A percentile compares a stretch with the other conserved stretches of the same genome.
phyloP scores from a whole-genome alignment of 1,284 basidiomycete species.

The Tilletia setariae region DNA sequence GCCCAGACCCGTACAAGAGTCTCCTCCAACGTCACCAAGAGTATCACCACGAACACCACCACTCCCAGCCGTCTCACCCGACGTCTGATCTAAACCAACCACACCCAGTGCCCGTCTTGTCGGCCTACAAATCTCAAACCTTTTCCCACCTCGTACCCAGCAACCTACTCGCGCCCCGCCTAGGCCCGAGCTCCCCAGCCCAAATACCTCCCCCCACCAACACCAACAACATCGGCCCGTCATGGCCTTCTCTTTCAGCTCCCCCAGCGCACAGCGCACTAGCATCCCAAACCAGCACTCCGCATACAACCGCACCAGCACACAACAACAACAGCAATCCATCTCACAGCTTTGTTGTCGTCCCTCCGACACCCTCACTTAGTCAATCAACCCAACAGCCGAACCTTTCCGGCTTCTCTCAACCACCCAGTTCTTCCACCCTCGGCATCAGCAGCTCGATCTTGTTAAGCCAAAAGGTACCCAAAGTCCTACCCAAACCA shows the following conservation, averaged over 20 bases:
- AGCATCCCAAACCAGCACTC: neutral
- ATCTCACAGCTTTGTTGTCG: neutral
- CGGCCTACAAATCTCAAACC: neutral
- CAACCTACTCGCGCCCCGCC: slow-evolving; percentile 4
- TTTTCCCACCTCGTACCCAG: neutral
- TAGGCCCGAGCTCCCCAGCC: slow-evolving; percentile 12
- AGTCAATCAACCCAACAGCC: neutral
- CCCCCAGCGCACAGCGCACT: neutral
- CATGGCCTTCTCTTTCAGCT: slow-evolving; percentile 4
- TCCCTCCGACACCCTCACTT: slow-evolving; percentile 9
- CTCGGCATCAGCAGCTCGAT: neutral
- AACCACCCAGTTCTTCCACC: neutral
- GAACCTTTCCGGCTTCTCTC: neutral
- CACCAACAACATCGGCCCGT: neutral
- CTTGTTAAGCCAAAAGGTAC: neutral
- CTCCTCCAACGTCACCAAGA: too few species aligned
- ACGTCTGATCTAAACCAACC: neutral
- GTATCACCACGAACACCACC: too few species aligned
- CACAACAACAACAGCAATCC: neutral
- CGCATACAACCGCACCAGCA: neutral
- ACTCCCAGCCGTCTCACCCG: neutral
- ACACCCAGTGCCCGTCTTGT: neutral
- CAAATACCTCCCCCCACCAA: neutral
- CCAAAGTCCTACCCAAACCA: neutral
- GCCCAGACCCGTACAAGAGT: too few species aligned